These are phyloP conservation scores for Blastobotrys elegans DNA, from an alignment of 1,139 yeast genomes.

Conservation along the genomic window DNA sequence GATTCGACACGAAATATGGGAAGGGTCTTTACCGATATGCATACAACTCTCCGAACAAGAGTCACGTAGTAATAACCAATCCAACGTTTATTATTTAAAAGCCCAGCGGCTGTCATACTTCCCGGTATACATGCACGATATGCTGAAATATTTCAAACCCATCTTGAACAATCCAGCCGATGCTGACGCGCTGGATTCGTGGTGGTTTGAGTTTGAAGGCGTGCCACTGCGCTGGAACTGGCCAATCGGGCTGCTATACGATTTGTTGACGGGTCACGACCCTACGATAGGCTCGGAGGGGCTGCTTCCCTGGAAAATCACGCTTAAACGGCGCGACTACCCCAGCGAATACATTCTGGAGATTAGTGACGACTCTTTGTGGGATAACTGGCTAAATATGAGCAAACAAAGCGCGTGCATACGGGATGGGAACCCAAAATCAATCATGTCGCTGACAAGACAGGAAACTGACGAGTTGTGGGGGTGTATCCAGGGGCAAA, in stretches of 20 bases:
- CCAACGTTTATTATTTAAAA: constrained; percentile 11
- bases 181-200: constrained; percentile 33
- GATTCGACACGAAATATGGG: constrained; percentile 44
- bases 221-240: constrained; percentile 66
- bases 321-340: constrained; percentile 41
- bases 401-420: constrained; percentile 76
- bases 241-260: constrained; percentile 72
- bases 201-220: constrained; percentile 69
- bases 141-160: constrained; percentile 44
- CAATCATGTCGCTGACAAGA: constrained; percentile 68
- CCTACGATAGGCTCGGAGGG: constrained; percentile 25
- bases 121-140: constrained; percentile 42
- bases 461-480: constrained; percentile 54
- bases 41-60: constrained; percentile 34
- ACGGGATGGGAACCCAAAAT: constrained; percentile 65
- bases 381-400: constrained; percentile 63
- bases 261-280: constrained; percentile 42
- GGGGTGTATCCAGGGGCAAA: constrained; percentile 42
- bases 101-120: constrained; percentile 53
- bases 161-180: constrained; percentile 34
- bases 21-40: constrained; percentile 49
- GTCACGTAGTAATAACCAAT: constrained; percentile 22
- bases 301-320: constrained; percentile 50
- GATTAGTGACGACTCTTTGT: constrained; percentile 35
- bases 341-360: constrained; percentile 57